phyloP scores from a whole-genome alignment of 208 protist species.

The Leishmania tarentolae region DNA sequence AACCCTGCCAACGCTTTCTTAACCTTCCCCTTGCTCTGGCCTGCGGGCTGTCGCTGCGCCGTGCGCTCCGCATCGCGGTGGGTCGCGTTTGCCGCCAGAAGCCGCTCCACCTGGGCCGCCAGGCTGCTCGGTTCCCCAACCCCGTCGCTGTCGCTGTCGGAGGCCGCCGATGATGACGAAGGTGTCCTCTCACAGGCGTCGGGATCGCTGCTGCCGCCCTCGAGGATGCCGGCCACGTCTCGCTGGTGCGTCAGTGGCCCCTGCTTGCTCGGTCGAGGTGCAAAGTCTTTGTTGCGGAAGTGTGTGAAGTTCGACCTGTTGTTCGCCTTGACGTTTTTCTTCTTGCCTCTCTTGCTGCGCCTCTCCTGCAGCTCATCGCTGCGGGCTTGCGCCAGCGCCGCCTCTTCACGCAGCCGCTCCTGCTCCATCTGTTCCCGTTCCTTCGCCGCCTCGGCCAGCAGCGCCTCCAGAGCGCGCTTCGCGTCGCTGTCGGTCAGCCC shows the following conservation, averaged over 20 bases:
- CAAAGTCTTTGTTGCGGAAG: constrained; percentile 89
- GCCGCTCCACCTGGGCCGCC: constrained; percentile 16
- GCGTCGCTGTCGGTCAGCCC: constrained; percentile 11
- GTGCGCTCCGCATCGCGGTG: constrained; percentile 1
- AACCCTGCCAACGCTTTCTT: neutral
- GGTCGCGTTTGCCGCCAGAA: constrained; percentile 11
- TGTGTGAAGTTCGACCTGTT: constrained; percentile 88
- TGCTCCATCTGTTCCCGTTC: constrained; percentile 35
- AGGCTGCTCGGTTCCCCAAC: neutral
- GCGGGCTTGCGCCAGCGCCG: constrained; percentile 20
- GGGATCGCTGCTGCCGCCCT: neutral
- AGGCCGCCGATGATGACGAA: neutral
- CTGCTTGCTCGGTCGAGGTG: constrained; percentile 37
- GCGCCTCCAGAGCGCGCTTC: constrained; percentile 47
- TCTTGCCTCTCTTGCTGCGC: constrained; percentile 52
- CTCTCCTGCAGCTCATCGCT: constrained; percentile 29
- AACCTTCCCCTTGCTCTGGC: neutral
- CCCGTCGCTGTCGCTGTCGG: constrained; percentile 1
- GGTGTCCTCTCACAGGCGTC: neutral
- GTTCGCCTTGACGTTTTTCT: constrained; percentile 91
- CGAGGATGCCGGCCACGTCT: neutral
- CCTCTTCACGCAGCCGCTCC: constrained; percentile 39
- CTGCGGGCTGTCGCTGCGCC: constrained; percentile 2
- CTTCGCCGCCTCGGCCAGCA: constrained; percentile 49
- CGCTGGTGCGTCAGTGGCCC: constrained; percentile 12